A percentile compares a stretch with the other conserved stretches of the same genome.
These are phyloP conservation scores for Penicillium pancosmium DNA, from an alignment of 495 filamentous ascomycete species.

Conservation along the genomic window DNA sequence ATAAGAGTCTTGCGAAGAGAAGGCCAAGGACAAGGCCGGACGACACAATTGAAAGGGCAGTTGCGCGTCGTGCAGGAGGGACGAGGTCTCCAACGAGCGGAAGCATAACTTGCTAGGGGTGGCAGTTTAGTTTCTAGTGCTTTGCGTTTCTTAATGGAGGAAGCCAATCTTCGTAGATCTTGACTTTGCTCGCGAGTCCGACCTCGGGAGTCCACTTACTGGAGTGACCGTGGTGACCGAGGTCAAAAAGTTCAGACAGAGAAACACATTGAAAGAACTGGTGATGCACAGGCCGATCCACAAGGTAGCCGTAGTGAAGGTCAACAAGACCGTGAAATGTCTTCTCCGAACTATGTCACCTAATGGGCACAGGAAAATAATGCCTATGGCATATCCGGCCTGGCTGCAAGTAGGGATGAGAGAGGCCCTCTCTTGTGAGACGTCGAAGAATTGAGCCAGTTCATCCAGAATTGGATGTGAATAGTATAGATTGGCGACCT, in stretches of 20 bases:
- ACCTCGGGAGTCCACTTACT: conserved; percentile 31
- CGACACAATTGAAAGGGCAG: conserved; percentile 70
- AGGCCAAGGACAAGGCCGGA: conserved; percentile 79
- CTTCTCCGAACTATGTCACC: conserved; percentile 74
- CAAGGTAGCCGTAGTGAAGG: conserved; percentile 65
- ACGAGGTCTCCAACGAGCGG: conserved; percentile 82
- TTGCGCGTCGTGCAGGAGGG: conserved; percentile 66
- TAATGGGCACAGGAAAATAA: conserved; percentile 76
- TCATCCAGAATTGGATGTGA: conserved; percentile 69
- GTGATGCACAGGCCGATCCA: conserved; percentile 76
- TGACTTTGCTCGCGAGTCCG: neutral
- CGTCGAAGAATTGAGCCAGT: conserved; percentile 62
- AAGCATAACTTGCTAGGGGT: conserved; percentile 70
- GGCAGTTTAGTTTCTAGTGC: neutral
- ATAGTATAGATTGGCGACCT: conserved; percentile 72
- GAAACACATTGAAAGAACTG: conserved; percentile 62
- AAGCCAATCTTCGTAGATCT: neutral
- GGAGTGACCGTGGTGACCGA: conserved; percentile 82
- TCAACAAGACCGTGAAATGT: conserved; percentile 67
- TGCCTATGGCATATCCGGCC: conserved; percentile 75
- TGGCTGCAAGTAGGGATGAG: conserved; percentile 78
- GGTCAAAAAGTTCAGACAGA: conserved; percentile 68
- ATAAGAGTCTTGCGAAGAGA: conserved; percentile 74
- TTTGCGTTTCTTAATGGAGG: neutral
- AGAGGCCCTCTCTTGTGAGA: conserved; percentile 58